Evolutionary conservation across 1,139 yeast species (phyloP).

Genomic region (Suhomyces yuchorum): DNA sequence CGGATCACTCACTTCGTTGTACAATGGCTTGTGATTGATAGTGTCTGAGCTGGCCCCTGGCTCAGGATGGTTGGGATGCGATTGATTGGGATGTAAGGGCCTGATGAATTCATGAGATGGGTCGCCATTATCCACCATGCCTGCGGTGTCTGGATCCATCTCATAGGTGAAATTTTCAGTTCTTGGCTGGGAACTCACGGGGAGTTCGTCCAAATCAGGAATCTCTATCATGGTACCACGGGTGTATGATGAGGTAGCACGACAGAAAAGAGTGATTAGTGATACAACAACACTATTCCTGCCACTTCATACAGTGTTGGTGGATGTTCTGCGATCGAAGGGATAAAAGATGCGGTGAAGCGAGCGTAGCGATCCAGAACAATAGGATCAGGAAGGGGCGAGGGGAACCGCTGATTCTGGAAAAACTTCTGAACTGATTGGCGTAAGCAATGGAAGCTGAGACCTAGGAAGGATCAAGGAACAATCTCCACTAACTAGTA

Average conservation of each 20-base stretch:
- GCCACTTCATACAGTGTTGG: neutral
- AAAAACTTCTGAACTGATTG: neutral
- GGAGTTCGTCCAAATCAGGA: conserved; percentile 39
- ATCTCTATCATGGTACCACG: conserved; percentile 38
- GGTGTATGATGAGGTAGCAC: neutral
- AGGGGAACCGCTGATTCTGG: neutral
- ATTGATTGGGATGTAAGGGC: neutral
- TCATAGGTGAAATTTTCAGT: neutral
- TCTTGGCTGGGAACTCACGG: conserved; percentile 6
- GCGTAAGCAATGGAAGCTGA: neutral
- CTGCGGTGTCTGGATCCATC: neutral
- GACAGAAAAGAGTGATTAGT: neutral
- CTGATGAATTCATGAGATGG: neutral
- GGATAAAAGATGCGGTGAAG: conserved; percentile 1
- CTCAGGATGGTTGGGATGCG: neutral
- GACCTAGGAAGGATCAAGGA: neutral
- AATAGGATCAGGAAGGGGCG: conserved; percentile 1
- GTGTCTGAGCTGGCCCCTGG: conserved; percentile 1
- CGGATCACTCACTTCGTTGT: conserved; percentile 13
- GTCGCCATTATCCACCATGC: neutral
- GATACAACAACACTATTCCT: neutral
- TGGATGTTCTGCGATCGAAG: neutral
- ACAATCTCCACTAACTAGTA: too few relatives aligned
- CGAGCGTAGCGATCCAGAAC: neutral
- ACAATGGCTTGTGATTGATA: conserved; percentile 11